Conservation (phyloP, 768 basidiomycete species). For the Butyriboletus loyo region DNA sequence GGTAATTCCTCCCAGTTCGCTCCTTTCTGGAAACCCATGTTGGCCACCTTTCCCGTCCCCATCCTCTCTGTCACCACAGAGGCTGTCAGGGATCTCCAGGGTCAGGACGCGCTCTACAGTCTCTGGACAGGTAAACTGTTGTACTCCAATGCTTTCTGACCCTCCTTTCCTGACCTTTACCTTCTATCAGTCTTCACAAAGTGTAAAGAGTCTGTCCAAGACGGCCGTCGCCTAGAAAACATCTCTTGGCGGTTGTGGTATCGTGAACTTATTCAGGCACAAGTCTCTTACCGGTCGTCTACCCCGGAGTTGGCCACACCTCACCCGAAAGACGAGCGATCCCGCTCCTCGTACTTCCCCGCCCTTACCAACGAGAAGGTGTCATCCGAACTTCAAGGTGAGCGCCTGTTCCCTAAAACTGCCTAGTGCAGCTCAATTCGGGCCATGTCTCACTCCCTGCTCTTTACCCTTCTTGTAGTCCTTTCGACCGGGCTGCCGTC, state of each 20-base stretch:
- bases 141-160: fast-evolving
- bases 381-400: conserved; percentile 13
- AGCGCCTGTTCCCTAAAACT: conserved; percentile 13
- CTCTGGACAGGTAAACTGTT: conserved; percentile 61
- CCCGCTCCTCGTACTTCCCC: conserved; percentile 27
- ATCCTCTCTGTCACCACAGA: conserved; percentile 66
- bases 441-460: conserved; percentile 8
- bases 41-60: conserved; percentile 54
- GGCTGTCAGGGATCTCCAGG: conserved; percentile 64
- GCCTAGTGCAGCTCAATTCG: conserved; percentile 11
- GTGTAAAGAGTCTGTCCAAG: conserved; percentile 73
- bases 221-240: conserved; percentile 83
- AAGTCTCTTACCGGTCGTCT: conserved; percentile 24
- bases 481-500: conserved; percentile 25
- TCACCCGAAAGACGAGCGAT: conserved; percentile 19
- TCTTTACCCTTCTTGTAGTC: conserved; percentile 22
- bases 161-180: conserved; percentile 3
- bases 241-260: conserved; percentile 87
- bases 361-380: conserved; percentile 14
- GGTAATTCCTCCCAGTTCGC: background rate
- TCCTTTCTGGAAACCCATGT: conserved; percentile 37
- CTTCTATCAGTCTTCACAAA: conserved; percentile 69
- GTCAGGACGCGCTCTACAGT: conserved; percentile 59
- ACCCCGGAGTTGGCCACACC: conserved; percentile 27
- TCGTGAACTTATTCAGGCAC: conserved; percentile 50